These are phyloP conservation scores for Neoarthrinium moseri DNA, from an alignment of 2,329 filamentous ascomycete genomes.

Conservation along the genomic window DNA sequence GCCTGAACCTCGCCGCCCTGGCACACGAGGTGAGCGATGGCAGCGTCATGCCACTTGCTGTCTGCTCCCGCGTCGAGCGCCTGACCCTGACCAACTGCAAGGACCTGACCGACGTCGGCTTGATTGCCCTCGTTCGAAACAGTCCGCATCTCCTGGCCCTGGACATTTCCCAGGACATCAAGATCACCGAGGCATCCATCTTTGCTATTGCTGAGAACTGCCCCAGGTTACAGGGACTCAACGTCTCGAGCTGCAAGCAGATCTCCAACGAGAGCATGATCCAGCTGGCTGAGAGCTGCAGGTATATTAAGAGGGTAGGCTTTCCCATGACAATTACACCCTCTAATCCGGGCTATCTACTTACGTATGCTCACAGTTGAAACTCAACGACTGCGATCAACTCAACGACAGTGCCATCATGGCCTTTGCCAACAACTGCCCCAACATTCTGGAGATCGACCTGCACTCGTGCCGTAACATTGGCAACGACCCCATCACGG, in stretches of 20 bases:
- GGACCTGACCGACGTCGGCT: constrained; percentile 78
- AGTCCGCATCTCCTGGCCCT: constrained; percentile 83
- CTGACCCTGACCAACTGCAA: constrained; percentile 89
- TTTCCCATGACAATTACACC: constrained; percentile 10
- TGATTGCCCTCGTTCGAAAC: constrained; percentile 75
- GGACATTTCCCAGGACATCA: constrained; percentile 79
- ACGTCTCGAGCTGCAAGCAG: constrained; percentile 81
- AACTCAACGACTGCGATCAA: constrained; percentile 90
- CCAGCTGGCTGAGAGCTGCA: constrained; percentile 76
- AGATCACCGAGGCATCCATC: constrained; percentile 80
- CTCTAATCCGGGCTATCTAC: constrained; percentile 25
- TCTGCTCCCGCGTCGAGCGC: constrained; percentile 89
- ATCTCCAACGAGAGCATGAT: constrained; percentile 87
- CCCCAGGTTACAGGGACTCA: constrained; percentile 82
- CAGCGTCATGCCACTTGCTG: constrained; percentile 75
- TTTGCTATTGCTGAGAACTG: constrained; percentile 78
- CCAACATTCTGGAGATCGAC: constrained; percentile 94
- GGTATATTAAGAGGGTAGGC: constrained; percentile 80
- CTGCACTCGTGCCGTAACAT: constrained; percentile 81
- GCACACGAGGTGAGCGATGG: constrained; percentile 80
- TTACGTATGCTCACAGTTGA: constrained; percentile 56
- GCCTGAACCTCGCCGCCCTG: constrained; percentile 83
- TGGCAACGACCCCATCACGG: constrained; percentile 79
- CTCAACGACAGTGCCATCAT: constrained; percentile 79
- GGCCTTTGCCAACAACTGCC: constrained; percentile 84